Percentiles rank a stretch among this genome's conserved stretches.
These are phyloP conservation scores for Mucor indicus DNA, from an alignment of 371 early-diverging fungal genomes.

Conservation along the genomic window DNA sequence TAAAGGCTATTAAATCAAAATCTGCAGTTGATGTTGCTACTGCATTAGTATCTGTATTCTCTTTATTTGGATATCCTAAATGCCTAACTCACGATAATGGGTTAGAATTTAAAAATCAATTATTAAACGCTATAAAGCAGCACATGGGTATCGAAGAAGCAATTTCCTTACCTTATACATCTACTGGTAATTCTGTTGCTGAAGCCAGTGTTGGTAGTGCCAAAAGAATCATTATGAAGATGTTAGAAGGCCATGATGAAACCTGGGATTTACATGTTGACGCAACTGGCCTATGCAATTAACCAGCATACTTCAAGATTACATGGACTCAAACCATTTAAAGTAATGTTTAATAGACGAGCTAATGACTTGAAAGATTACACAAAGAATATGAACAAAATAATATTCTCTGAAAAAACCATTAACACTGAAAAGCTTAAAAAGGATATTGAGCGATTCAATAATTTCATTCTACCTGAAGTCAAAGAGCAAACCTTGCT, in stretches of 20 bases:
- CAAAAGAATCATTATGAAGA: slow-evolving; percentile 1
- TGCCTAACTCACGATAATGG: not conserved
- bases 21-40: not conserved
- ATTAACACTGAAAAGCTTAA: not conserved
- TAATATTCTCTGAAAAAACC: not conserved
- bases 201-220: not conserved
- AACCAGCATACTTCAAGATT: not conserved
- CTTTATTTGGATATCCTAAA: not conserved
- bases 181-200: not conserved
- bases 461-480: not conserved
- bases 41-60: not conserved
- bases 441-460: not conserved
- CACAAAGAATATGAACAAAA: not conserved
- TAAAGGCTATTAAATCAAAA: slow-evolving; percentile 3
- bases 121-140: not conserved
- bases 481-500: not conserved
- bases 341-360: slow-evolving; percentile 11
- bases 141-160: not conserved
- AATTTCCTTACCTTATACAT: not conserved
- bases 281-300: not conserved
- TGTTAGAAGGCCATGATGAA: not conserved
- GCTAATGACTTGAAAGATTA: slow-evolving; percentile 3
- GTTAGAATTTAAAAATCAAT: not conserved
- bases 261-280: slow-evolving; percentile 7
- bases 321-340: slow-evolving; percentile 2